Percentiles rank a stretch among this genome's conserved stretches.
Evolutionary conservation across 2,329 filamentous ascomycete genomes (phyloP).

Genomic region (Ascomycota sp.): DNA sequence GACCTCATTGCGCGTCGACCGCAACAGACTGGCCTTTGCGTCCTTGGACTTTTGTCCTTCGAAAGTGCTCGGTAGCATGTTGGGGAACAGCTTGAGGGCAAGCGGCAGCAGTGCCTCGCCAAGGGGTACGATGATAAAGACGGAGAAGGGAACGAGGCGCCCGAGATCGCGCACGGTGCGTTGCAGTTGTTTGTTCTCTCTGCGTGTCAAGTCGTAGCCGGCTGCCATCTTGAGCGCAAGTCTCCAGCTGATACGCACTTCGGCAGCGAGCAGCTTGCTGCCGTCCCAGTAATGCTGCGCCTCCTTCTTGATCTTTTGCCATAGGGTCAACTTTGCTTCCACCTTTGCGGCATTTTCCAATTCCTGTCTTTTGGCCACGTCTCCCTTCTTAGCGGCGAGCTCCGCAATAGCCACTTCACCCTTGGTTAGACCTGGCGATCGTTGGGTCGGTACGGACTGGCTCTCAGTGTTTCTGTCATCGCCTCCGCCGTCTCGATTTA

Average conservation of each 20-base stretch:
- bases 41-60: constrained; percentile 83
- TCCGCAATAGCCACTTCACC: constrained; percentile 30
- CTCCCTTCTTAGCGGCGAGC: constrained; percentile 40
- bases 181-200: constrained; percentile 80
- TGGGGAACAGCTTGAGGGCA: constrained; percentile 85
- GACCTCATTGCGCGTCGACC: constrained; percentile 79
- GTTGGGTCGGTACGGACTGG: not conserved
- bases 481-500: constrained; percentile 10
- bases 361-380: constrained; percentile 36
- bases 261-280: constrained; percentile 77
- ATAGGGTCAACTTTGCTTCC: constrained; percentile 67
- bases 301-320: constrained; percentile 90
- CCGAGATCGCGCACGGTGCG: constrained; percentile 84
- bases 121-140: constrained; percentile 92
- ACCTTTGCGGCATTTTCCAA: constrained; percentile 35
- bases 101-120: constrained; percentile 81
- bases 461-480: constrained; percentile 1
- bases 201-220: constrained; percentile 83
- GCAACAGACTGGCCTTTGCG: constrained; percentile 57
- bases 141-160: constrained; percentile 81
- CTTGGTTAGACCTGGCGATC: constrained; percentile 12
- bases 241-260: constrained; percentile 78
- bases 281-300: constrained; percentile 92
- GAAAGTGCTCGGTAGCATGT: constrained; percentile 90
- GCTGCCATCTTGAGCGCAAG: constrained; percentile 92